Base-by-base conservation (phyloP, 1,284 basidiomycete genomes). In the Moesziomyces aphidis region DNA sequence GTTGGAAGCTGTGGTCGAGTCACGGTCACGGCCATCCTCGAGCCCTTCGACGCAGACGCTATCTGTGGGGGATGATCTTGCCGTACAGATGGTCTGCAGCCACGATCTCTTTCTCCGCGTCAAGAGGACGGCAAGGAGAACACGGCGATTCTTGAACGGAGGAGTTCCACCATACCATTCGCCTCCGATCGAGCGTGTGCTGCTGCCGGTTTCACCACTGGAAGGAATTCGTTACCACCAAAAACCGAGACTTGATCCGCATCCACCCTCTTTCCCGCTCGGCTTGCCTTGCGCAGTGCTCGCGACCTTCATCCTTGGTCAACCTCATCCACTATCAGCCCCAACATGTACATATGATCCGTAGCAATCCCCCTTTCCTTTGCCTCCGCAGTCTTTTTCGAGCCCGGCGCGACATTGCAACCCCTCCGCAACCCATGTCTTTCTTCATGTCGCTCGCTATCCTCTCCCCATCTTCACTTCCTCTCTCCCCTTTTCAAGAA, bases 401-500 rank as follows among this genome's bases (percentile, higher is more conserved):
- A 42, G 39, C 39, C 39, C 19, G 39, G 39, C 39, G 39, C 39
- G 39, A 19, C 39, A 17, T 42, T 42, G 39, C 39, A 42, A 42
- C 39, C 39, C 15, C 23, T n/a, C 26, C 39, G 31, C 31, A 34
- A 34, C 31, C 31, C 31, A 34, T 42, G 39, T 42, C 39, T 42
- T 34, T 42, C 17, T 17, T 42, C 39, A 42, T 42, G 39, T 55
- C 36, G 44, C 45, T 47, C 54, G 15, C 46, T 39, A 17, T 15
- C 36, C 6, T 23, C 42, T 21, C 49, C 22, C 21, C 31, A 17
- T 34, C 13, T 11, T 50, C n/a, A 19, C 31, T 50, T 24, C 22
- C 24, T 45, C 22, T 22, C 22, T 47, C 49, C 22, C 17, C 31
- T 26, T 43, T 11, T 50, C 24, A 55, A 56, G 53, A 60, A 50